Conservation (phyloP, 257 asterid genomes). For the Nicotiana tomentosiformis region DNA sequence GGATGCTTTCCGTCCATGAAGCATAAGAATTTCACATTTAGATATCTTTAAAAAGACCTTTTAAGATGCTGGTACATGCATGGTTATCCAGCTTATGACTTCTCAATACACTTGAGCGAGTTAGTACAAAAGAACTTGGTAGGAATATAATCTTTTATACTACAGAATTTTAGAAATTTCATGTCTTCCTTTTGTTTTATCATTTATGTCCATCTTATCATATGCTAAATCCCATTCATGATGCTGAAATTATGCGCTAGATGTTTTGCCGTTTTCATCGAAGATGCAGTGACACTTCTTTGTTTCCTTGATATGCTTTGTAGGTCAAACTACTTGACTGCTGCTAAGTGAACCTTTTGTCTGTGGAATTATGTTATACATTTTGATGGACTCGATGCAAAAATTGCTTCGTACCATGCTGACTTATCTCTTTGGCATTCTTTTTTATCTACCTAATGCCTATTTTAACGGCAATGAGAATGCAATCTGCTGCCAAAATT, state of each 20-base stretch:
- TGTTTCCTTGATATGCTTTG: not conserved
- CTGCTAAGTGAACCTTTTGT: not conserved
- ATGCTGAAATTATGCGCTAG: not conserved
- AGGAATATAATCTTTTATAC: not conserved
- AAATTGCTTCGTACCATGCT: not conserved
- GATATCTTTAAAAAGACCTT: not conserved
- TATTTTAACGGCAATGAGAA: not conserved
- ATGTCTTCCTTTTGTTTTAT: not conserved
- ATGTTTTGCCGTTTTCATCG: not conserved
- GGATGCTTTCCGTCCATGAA: not conserved
- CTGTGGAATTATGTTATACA: not conserved
- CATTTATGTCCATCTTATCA: not conserved
- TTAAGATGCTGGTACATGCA: not conserved
- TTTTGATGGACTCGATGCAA: not conserved
- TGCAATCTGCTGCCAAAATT: not conserved
- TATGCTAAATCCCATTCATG: not conserved
- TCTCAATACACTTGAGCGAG: not conserved
- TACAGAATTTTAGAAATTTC: not conserved
- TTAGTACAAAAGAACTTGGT: not conserved
- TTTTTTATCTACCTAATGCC: not conserved
- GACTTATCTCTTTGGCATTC: not conserved
- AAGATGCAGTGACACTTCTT: not conserved
- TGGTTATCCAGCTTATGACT: constrained; percentile 6
- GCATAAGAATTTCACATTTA: not conserved
- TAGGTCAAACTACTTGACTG: not conserved